Evolutionary conservation across 2,329 filamentous ascomycete genomes (phyloP).

Genomic region (Albophoma yamanashiensis): DNA sequence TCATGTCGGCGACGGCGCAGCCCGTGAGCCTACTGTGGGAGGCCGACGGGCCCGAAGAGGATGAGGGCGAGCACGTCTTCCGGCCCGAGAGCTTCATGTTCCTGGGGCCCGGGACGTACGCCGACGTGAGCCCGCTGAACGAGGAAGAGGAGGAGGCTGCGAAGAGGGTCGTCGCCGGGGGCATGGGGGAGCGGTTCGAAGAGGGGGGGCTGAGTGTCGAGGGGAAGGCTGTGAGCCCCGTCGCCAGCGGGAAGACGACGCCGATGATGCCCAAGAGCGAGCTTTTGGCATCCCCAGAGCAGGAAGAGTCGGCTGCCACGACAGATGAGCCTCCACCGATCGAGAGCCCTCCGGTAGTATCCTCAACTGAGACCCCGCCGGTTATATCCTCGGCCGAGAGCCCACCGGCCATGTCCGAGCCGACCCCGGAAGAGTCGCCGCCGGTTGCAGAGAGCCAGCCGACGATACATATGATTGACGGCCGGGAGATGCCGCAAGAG

Average conservation of each 20-base stretch:
- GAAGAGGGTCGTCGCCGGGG: constrained; percentile 8
- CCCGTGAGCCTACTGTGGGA: constrained; percentile 22
- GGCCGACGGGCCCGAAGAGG: constrained; percentile 19
- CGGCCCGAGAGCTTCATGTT: constrained; percentile 44
- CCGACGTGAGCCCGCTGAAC: constrained; percentile 31
- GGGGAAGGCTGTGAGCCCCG: constrained; percentile 16
- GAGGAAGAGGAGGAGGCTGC: constrained; percentile 25
- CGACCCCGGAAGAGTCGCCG: neutral
- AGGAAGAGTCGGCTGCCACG: neutral
- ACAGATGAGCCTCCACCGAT: neutral
- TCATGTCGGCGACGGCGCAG: constrained; percentile 21
- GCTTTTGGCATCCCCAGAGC: neutral
- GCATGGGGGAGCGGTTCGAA: constrained; percentile 9
- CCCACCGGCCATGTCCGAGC: constrained; percentile 5
- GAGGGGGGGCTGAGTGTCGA: neutral
- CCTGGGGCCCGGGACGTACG: constrained; percentile 34
- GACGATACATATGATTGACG: constrained; percentile 21
- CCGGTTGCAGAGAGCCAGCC: constrained; percentile 1
- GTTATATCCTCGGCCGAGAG: neutral
- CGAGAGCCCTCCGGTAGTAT: constrained; percentile 5
- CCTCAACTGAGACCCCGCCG: no score
- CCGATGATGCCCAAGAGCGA: constrained; percentile 13
- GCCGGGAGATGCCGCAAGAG: constrained; percentile 20
- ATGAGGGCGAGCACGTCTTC: constrained; percentile 28
- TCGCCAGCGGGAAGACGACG: constrained; percentile 17